Conservation (phyloP, 345 rosid species). For the Moringa oleifera region DNA sequence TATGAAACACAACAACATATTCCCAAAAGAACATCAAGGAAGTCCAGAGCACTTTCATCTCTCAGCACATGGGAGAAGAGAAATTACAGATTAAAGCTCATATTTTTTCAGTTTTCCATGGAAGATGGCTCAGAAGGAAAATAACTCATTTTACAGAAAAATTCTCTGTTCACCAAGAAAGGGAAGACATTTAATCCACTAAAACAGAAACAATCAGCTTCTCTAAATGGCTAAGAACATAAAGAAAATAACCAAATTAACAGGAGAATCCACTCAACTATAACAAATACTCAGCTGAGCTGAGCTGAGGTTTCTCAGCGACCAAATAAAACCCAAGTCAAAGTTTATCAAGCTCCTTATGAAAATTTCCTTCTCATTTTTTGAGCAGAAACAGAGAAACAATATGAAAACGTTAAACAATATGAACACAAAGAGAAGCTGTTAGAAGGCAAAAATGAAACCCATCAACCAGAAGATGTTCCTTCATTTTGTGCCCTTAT, state of each 20-base stretch:
- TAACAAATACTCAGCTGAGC: too few species aligned
- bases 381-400: not conserved
- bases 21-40: conserved; percentile 3
- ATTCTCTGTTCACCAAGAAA: not conserved
- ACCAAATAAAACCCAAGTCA: not conserved
- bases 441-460: conserved; percentile 17
- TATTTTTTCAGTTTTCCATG: too few species aligned
- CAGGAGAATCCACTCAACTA: too few species aligned
- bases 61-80: conserved; percentile 8
- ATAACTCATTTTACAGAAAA: not conserved
- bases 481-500: not conserved
- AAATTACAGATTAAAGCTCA: not conserved
- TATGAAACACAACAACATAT: conserved; percentile 1
- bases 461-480: conserved; percentile 16
- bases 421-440: not conserved
- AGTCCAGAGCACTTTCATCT: conserved; percentile 8
- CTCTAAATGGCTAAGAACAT: too few species aligned
- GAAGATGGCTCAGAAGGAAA: too few species aligned
- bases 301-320: not conserved
- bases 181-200: not conserved
- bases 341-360: too few species aligned
- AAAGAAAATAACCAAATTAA: too few species aligned
- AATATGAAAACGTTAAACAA: not conserved
- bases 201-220: too few species aligned
- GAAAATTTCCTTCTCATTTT: not conserved